phyloP scores from a whole-genome alignment of 73 alveolate genomes.

The Symbiodinium pilosum region DNA sequence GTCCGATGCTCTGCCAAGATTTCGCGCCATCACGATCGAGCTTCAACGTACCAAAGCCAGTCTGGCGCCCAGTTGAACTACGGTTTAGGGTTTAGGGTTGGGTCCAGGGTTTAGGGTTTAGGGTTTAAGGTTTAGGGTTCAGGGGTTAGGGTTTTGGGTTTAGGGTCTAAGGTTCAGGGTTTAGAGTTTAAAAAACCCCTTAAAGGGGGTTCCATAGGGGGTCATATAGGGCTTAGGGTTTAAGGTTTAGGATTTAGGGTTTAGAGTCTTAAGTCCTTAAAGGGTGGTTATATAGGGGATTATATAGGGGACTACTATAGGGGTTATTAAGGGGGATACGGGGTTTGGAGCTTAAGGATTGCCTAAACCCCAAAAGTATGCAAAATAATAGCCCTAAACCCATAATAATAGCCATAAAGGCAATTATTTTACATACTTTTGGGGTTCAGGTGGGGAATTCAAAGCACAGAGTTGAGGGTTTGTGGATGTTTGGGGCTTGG shows the following conservation, averaged over 20 bases:
- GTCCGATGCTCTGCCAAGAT: neutral
- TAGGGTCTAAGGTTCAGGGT: neutral
- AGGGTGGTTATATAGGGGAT: too few relatives aligned
- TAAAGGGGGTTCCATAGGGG: too few relatives aligned
- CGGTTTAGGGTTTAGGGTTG: neutral
- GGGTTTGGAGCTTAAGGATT: neutral
- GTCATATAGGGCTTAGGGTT: neutral
- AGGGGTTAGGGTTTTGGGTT: neutral
- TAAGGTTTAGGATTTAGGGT: neutral
- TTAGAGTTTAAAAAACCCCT: neutral
- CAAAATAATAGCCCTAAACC: too few relatives aligned
- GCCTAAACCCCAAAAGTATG: neutral
- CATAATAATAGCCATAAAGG: too few relatives aligned
- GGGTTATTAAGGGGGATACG: too few relatives aligned
- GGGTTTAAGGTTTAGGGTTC: neutral
- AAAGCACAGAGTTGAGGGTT: too few relatives aligned
- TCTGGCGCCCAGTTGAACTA: neutral
- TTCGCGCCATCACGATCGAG: neutral
- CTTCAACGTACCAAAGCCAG: neutral
- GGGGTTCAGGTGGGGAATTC: too few relatives aligned
- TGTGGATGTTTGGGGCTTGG: too few relatives aligned
- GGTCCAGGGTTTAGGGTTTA: neutral
- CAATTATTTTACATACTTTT: too few relatives aligned
- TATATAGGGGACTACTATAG: too few relatives aligned
- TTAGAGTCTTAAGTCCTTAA: neutral